Conservation (phyloP, 495 filamentous ascomycete genomes). For the Aspergillus sclerotioniger region DNA sequence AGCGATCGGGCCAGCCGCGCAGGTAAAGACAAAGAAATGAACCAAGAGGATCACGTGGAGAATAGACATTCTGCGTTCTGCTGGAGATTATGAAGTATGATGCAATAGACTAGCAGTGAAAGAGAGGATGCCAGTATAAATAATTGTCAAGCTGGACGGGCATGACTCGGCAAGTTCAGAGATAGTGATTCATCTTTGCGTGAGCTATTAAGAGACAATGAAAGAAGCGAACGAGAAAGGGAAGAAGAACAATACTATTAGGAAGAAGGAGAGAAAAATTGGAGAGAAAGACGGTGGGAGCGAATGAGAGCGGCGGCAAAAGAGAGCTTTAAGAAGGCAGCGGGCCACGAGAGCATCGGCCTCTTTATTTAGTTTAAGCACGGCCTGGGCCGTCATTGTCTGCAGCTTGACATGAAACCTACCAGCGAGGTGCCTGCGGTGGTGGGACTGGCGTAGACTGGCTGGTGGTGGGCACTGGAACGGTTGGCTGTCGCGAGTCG, state of each 20-base stretch:
- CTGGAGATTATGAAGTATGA: conserved; percentile 1
- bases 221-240: background rate
- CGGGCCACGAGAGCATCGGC: background rate
- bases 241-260: background rate
- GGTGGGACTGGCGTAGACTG: background rate
- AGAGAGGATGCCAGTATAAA: background rate
- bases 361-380: background rate
- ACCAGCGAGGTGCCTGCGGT: background rate
- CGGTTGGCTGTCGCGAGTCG: conserved; percentile 6
- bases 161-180: background rate
- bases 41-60: conserved; percentile 16
- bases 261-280: background rate
- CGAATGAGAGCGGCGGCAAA: background rate
- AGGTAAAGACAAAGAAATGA: conserved; percentile 18
- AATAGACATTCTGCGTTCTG: conserved; percentile 25
- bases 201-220: background rate
- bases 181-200: background rate
- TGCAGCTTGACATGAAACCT: conserved; percentile 3
- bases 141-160: background rate
- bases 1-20: conserved; percentile 41
- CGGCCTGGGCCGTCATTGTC: conserved; percentile 1
- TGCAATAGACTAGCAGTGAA: background rate
- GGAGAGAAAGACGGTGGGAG: background rate
- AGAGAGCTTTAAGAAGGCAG: background rate
- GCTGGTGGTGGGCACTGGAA: background rate